These are phyloP conservation scores for Phytophthora chlamydospora DNA, from an alignment of 352 stramenopile species.

Conservation along the genomic window DNA sequence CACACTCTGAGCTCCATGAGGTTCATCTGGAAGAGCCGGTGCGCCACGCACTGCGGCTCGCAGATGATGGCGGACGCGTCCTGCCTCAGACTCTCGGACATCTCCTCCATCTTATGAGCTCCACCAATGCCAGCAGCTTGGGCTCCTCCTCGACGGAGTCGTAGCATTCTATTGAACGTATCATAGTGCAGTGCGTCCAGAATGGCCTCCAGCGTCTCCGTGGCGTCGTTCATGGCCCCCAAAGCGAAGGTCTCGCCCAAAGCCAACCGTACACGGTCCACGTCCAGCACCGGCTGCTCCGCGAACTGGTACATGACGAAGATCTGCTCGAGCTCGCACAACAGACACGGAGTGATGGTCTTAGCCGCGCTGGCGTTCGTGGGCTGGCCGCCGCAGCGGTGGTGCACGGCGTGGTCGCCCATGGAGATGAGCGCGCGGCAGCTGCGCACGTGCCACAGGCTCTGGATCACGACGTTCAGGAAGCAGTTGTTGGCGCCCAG, in stretches of 20 bases:
- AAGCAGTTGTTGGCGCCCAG: slow-evolving; percentile 91
- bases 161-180: slow-evolving; percentile 78
- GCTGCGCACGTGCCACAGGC: slow-evolving; percentile 88
- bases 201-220: slow-evolving; percentile 84
- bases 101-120: slow-evolving; percentile 34
- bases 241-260: slow-evolving; percentile 69
- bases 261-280: slow-evolving; percentile 73
- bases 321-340: slow-evolving; percentile 87
- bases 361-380: slow-evolving; percentile 30
- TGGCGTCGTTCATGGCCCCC: slow-evolving; percentile 88
- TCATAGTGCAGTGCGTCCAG: slow-evolving; percentile 80
- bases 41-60: slow-evolving; percentile 80
- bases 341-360: slow-evolving; percentile 51
- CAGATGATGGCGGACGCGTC: slow-evolving; percentile 75
- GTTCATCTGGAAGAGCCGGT: slow-evolving; percentile 88
- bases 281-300: slow-evolving; percentile 74
- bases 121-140: neutral
- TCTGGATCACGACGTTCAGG: slow-evolving; percentile 92
- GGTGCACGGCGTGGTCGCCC: slow-evolving; percentile 79
- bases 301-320: slow-evolving; percentile 88
- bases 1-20: slow-evolving; percentile 85
- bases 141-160: slow-evolving; percentile 40
- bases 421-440: slow-evolving; percentile 83
- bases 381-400: slow-evolving; percentile 53
- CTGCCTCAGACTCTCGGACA: slow-evolving; percentile 58